These are phyloP conservation scores for Pisolithus albus DNA, from an alignment of 768 basidiomycete species.

Conservation along the genomic window DNA sequence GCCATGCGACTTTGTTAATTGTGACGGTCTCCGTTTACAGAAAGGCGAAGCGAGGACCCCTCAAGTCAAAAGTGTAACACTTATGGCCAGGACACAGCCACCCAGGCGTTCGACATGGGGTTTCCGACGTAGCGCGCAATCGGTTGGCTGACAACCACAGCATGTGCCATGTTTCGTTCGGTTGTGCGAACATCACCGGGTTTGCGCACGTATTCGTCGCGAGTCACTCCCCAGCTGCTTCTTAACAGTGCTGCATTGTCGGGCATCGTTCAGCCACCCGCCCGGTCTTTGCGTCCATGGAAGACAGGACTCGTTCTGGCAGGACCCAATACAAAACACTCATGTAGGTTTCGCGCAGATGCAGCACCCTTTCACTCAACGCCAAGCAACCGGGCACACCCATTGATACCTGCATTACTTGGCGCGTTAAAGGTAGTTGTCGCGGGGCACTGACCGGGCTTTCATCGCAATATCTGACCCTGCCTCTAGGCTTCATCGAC, in stretches of 20 bases:
- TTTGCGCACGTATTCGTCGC: background rate
- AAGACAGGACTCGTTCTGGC: conserved; percentile 5
- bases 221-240: background rate
- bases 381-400: conserved; percentile 24
- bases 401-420: conserved; percentile 50
- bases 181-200: conserved; percentile 6
- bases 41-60: too few relatives aligned
- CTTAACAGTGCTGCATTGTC: background rate
- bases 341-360: background rate
- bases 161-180: conserved; percentile 52
- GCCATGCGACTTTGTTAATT: too few relatives aligned
- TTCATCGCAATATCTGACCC: conserved; percentile 2
- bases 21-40: too few relatives aligned
- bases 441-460: background rate
- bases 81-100: background rate
- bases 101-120: background rate
- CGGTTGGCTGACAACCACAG: conserved; percentile 5
- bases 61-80: too few relatives aligned
- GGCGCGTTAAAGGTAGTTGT: conserved; percentile 53
- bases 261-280: background rate
- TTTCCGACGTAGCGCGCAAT: background rate
- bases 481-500: conserved; percentile 58
- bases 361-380: conserved; percentile 38
- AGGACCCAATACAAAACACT: conserved; percentile 4
- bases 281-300: conserved; percentile 1